These are phyloP conservation scores for Rhizophagus sp. DNA, from an alignment of 192 early-diverging fungal genomes.

Conservation along the genomic window DNA sequence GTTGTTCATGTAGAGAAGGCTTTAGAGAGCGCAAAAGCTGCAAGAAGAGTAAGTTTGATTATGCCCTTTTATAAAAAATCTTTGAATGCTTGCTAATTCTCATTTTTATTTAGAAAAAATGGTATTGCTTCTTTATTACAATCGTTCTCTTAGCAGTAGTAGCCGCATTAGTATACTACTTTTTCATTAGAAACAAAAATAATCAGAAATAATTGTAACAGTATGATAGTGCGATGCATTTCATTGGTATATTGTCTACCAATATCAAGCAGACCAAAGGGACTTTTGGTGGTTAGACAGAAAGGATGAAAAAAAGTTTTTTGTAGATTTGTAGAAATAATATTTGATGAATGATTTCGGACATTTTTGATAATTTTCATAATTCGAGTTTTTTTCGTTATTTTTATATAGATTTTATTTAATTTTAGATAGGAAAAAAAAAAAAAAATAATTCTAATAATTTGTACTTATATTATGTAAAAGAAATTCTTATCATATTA, in stretches of 20 bases:
- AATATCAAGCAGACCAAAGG: neutral
- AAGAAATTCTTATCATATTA: too few species aligned
- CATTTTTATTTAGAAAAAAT: conserved; percentile 25
- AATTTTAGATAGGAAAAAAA: neutral
- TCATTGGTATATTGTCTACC: neutral
- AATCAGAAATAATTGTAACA: neutral
- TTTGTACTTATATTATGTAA: too few species aligned
- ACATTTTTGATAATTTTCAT: neutral
- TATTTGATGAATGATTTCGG: neutral
- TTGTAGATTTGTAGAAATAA: too few species aligned
- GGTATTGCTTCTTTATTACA: conserved; percentile 14
- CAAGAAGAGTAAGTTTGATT: conserved; percentile 21
- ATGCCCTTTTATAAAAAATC: neutral
- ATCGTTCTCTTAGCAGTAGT: conserved; percentile 8
- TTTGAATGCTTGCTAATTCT: neutral
- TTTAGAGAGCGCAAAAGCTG: conserved; percentile 2
- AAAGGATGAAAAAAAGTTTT: too few species aligned
- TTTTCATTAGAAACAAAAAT: neutral
- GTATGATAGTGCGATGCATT: too few species aligned
- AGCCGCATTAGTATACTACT: neutral
- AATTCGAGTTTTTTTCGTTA: neutral
- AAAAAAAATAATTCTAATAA: neutral
- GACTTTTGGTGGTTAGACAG: neutral
- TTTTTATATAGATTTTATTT: neutral
- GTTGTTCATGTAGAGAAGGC: conserved; percentile 22